phyloP scores from a whole-genome alignment of 306 rosid species.

The Mimosa bimucronata region DNA sequence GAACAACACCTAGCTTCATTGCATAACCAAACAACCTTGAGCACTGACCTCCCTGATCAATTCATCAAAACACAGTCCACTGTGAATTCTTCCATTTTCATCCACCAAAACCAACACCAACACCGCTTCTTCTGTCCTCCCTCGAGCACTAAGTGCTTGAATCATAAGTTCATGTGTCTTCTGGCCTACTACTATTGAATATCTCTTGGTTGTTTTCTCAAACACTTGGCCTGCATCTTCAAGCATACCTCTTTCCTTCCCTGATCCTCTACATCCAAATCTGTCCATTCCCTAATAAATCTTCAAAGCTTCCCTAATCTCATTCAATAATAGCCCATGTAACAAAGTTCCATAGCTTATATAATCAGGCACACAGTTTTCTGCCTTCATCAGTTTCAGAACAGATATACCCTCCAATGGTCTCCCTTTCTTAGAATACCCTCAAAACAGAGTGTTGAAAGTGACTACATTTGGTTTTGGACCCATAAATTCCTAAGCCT shows the following conservation, averaged over 20 bases:
- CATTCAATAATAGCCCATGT: constrained; percentile 75
- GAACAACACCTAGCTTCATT: no score
- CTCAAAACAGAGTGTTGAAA: constrained; percentile 70
- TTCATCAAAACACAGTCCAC: no score
- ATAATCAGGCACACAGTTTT: constrained; percentile 61
- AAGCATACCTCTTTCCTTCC: constrained; percentile 52
- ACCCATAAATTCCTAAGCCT: constrained; percentile 58
- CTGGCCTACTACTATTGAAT: constrained; percentile 42
- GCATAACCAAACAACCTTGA: no score
- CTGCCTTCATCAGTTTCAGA: constrained; percentile 68
- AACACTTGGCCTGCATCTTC: constrained; percentile 57
- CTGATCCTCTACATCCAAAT: constrained; percentile 51
- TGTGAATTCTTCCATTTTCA: no score
- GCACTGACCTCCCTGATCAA: no score
- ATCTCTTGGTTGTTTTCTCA: constrained; percentile 55
- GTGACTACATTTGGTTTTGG: constrained; percentile 59
- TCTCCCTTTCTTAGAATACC: constrained; percentile 80
- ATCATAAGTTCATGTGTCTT: constrained; percentile 59
- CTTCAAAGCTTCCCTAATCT: constrained; percentile 41
- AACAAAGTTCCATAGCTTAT: constrained; percentile 66
- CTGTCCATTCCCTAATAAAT: constrained; percentile 62
- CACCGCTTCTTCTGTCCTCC: constrained; percentile 52
- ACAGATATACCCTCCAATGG: constrained; percentile 58
- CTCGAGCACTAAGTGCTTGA: constrained; percentile 54
- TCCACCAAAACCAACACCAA: constrained; percentile 44